A percentile compares a stretch with the other conserved stretches of the same genome.
phyloP scores from a whole-genome alignment of 345 rosid species.

The Isatis tinctoria region DNA sequence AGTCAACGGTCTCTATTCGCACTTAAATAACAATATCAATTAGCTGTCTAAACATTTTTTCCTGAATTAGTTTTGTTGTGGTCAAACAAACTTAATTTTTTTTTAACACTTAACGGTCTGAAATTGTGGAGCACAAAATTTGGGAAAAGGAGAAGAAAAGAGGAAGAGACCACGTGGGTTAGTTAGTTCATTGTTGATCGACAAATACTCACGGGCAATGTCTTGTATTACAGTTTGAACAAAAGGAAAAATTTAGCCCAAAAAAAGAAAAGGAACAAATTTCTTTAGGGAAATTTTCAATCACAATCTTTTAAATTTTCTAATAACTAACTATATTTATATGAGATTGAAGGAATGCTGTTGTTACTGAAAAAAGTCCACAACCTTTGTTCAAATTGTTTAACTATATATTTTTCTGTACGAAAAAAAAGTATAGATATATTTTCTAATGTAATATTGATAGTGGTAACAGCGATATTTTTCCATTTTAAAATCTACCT shows the following conservation, averaged over 20 bases:
- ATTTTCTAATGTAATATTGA: background rate
- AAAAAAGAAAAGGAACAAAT: background rate
- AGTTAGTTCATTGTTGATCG: background rate
- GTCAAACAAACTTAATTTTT: background rate
- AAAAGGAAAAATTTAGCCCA: background rate
- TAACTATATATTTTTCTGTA: background rate
- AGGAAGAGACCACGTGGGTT: slow-evolving; percentile 12
- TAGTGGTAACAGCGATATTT: background rate
- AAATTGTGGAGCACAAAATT: slow-evolving; percentile 4
- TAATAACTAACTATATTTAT: background rate
- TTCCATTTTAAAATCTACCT: background rate
- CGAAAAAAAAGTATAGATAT: background rate
- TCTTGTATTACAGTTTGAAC: background rate
- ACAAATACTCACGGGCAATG: slow-evolving; percentile 9
- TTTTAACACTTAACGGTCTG: background rate
- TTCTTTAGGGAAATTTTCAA: background rate
- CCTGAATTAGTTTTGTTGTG: background rate
- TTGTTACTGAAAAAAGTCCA: background rate
- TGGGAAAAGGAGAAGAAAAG: slow-evolving; percentile 1
- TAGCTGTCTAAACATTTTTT: background rate
- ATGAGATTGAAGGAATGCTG: background rate
- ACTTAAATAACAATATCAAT: background rate
- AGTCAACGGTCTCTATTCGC: background rate
- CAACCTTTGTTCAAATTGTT: background rate
- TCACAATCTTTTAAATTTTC: background rate